A percentile compares a stretch with the other conserved stretches of the same genome.
These are phyloP conservation scores for Suhomyces xylopsoci DNA, from an alignment of 805 yeast species.

Conservation along the genomic window DNA sequence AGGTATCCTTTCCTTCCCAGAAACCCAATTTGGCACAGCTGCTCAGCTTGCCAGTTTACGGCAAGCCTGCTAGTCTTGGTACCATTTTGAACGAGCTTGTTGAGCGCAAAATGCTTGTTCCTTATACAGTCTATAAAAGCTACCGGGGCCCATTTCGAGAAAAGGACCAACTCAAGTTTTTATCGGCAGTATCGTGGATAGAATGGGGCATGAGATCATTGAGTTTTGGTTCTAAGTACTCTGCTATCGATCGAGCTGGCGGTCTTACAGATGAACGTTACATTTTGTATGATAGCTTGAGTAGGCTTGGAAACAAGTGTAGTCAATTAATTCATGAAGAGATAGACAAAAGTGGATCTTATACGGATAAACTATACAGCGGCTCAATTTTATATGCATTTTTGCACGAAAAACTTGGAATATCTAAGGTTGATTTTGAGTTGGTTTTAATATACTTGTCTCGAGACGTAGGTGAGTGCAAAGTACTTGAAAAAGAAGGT, in stretches of 20 bases:
- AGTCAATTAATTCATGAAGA: conserved; percentile 3
- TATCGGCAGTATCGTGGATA: conserved; percentile 13
- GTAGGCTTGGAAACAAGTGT: conserved; percentile 4
- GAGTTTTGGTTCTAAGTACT: neutral
- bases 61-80: conserved; percentile 29
- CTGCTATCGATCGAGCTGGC: conserved; percentile 7
- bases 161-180: neutral
- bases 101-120: conserved; percentile 15
- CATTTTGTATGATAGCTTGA: conserved; percentile 21
- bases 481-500: conserved; percentile 8
- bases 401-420: conserved; percentile 6
- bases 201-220: conserved; percentile 10
- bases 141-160: neutral
- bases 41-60: conserved; percentile 27
- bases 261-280: conserved; percentile 20
- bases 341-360: conserved; percentile 11
- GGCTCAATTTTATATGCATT: conserved; percentile 9
- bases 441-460: conserved; percentile 25
- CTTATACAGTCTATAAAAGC: conserved; percentile 12
- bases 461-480: conserved; percentile 20
- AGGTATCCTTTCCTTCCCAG: conserved; percentile 13
- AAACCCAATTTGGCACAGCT: conserved; percentile 14
- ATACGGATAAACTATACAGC: conserved; percentile 15
- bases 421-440: conserved; percentile 23
- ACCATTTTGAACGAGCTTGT: conserved; percentile 26